Base-by-base conservation (phyloP, 2,329 filamentous ascomycete species). In the Zelopaecilomyces penicillatus region DNA sequence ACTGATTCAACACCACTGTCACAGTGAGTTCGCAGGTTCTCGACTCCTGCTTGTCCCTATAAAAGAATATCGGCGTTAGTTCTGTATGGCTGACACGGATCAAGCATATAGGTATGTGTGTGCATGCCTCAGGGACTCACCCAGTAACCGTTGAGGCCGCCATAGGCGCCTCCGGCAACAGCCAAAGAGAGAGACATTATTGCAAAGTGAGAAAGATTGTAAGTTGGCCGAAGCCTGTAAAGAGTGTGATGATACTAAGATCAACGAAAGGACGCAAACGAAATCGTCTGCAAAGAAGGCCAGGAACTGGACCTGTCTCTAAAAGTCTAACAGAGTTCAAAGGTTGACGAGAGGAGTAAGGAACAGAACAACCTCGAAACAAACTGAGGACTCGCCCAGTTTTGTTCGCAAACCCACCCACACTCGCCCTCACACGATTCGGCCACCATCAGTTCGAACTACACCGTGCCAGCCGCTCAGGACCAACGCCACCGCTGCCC, bases 231-330 rank as follows among this genome's bases (percentile, higher is more conserved):
- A 65, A 46, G 60, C 59, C 60, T 40, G 47, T 31, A 64, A 59
- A 48, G 62, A 65, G 51, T 54, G 59, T 59, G 48, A 34, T 53
- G 49, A 53, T 60, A 46, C 52, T 49, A 30, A 42, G 52, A 58
- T 62, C 53, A 67, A 66, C 45, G 65, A 68, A 64, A 57, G 62
- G 61, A 65, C 63, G 61, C 59, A 66, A 62, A 65, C 60, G 46
- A 55, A 57, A 55, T 51, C 52, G 62, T 59, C 51, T 59, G 59
- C 63, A 64, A 54, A 19, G 37, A 33, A 52, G 58, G 57, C 54
- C 51, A 55, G 45, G 51, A 41, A 61, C 58, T 52, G 51, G 58
- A 19, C 53, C 54, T 52, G 53, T 60, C 54, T 62, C 54, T 51
- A 43, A 42, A 45, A 44, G 19, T 19, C 52, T 54, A 46, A 55